Evolutionary conservation across 768 basidiomycete genomes (phyloP).

Genomic region (Suillus plorans): DNA sequence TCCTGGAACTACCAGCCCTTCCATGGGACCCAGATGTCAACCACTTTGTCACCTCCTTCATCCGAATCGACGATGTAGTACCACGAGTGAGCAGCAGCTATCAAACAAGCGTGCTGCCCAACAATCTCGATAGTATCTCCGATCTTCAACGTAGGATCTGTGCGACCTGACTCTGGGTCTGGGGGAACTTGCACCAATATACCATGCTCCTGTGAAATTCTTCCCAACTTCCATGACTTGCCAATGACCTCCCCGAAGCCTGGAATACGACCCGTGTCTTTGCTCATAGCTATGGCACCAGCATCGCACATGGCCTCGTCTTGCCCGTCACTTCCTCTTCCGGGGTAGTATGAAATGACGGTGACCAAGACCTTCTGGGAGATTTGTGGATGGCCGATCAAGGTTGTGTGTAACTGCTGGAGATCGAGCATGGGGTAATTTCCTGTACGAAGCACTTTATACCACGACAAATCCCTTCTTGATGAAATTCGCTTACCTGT

Average conservation of each 20-base stretch:
- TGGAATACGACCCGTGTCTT: conserved; percentile 74
- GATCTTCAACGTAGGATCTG: conserved; percentile 38
- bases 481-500: conserved; percentile 47
- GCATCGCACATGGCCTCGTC: conserved; percentile 85
- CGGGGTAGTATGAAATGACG: conserved; percentile 79
- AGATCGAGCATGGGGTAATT: conserved; percentile 85
- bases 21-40: conserved; percentile 88
- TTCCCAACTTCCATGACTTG: conserved; percentile 60
- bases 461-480: background rate
- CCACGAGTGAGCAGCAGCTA: conserved; percentile 78
- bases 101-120: conserved; percentile 86
- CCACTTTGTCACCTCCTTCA: conserved; percentile 50
- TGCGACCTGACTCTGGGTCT: conserved; percentile 12
- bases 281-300: conserved; percentile 84
- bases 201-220: conserved; percentile 80
- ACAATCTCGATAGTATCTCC: conserved; percentile 71
- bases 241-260: conserved; percentile 74
- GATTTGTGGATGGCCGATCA: conserved; percentile 56
- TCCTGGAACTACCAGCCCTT: conserved; percentile 69
- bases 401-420: conserved; percentile 75
- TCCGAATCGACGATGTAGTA: conserved; percentile 78
- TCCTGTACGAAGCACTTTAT: conserved; percentile 37
- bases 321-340: conserved; percentile 53
- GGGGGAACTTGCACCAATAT: conserved; percentile 46
- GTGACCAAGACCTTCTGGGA: conserved; percentile 69